Evolutionary conservation across 768 basidiomycete species (phyloP).

Genomic region (Lactifluus pinguis): DNA sequence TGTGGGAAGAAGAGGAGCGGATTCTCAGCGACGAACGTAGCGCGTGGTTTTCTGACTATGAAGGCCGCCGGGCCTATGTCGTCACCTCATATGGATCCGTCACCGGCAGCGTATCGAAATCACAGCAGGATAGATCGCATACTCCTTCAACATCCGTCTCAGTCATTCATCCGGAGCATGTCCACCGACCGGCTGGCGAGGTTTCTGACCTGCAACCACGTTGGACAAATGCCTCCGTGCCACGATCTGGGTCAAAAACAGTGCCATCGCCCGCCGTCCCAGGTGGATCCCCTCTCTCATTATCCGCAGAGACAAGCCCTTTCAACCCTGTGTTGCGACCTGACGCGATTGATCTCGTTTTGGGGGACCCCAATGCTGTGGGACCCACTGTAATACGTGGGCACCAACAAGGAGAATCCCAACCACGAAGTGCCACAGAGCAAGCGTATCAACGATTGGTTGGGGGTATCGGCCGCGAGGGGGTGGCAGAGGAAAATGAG

Average conservation of each 20-base stretch:
- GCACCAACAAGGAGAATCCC: constrained; percentile 52
- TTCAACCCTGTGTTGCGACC: constrained; percentile 24
- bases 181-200: constrained; percentile 27
- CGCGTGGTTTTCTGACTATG: constrained; percentile 59
- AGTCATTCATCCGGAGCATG: constrained; percentile 41
- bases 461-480: constrained; percentile 35
- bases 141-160: constrained; percentile 17
- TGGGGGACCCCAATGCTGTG: constrained; percentile 54
- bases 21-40: constrained; percentile 67
- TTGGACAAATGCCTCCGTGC: constrained; percentile 33
- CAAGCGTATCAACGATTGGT: constrained; percentile 43
- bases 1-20: constrained; percentile 83
- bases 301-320: background rate
- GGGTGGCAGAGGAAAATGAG: constrained; percentile 27
- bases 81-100: constrained; percentile 53
- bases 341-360: constrained; percentile 85
- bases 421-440: constrained; percentile 30
- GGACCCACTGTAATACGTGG: constrained; percentile 45
- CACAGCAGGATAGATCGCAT: background rate
- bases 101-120: constrained; percentile 29
- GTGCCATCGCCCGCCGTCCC: constrained; percentile 11
- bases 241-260: constrained; percentile 19
- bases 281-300: background rate
- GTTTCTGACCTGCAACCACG: constrained; percentile 34
- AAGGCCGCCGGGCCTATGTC: constrained; percentile 27